Percentiles rank a stretch among this genome's conserved stretches.
Evolutionary conservation across 2,329 filamentous ascomycete species (phyloP).

Genomic region (Cladophialophora chaetospira): DNA sequence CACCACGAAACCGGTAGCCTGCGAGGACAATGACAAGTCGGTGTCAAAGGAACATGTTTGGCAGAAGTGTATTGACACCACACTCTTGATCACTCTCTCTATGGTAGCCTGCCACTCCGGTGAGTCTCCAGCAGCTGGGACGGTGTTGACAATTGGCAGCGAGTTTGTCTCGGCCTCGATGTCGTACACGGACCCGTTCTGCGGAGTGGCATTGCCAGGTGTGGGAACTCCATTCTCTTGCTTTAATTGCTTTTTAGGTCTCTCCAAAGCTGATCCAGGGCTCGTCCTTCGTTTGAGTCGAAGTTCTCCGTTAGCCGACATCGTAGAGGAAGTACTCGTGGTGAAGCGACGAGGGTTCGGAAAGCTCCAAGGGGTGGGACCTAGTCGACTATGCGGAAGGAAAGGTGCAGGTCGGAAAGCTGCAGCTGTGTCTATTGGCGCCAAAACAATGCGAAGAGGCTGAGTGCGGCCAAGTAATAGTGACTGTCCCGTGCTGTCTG

Average conservation of each 20-base stretch:
- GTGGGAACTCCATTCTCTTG: constrained; percentile 47
- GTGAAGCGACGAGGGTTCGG: neutral
- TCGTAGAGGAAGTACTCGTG: constrained; percentile 33
- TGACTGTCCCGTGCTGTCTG: neutral
- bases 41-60: constrained; percentile 98
- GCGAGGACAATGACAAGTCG: constrained; percentile 88
- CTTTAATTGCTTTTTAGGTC: constrained; percentile 58
- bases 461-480: neutral
- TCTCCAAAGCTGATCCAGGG: constrained; percentile 51
- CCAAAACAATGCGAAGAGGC: neutral
- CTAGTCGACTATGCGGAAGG: neutral
- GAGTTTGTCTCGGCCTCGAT: constrained; percentile 52
- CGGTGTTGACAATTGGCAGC: constrained; percentile 47
- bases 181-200: constrained; percentile 48
- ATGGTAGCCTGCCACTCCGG: constrained; percentile 96
- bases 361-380: neutral
- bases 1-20: constrained; percentile 96
- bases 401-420: constrained; percentile 6
- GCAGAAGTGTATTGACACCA: constrained; percentile 98
- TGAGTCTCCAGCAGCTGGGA: constrained; percentile 60
- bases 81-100: constrained; percentile 88
- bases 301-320: constrained; percentile 54
- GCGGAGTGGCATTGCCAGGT: constrained; percentile 45
- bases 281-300: constrained; percentile 59
- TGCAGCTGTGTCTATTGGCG: constrained; percentile 6